phyloP scores from a whole-genome alignment of 108 stramenopile genomes.

The Cyclotella sp. region DNA sequence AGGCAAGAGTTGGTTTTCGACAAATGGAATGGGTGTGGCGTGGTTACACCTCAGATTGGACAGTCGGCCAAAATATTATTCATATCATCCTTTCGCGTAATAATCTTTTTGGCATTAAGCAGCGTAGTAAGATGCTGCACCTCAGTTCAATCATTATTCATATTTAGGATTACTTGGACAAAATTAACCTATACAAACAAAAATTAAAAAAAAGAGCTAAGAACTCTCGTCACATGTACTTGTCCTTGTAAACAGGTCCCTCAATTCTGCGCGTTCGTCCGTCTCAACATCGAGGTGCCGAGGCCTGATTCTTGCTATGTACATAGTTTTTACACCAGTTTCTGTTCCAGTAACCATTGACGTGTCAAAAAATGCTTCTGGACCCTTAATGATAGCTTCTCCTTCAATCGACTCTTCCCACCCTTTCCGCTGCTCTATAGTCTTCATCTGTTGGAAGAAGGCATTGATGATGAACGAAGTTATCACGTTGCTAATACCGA shows the following conservation, averaged over 20 bases:
- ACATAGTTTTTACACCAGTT: slow-evolving; percentile 46
- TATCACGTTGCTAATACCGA: slow-evolving; percentile 80
- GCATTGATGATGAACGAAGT: slow-evolving; percentile 80
- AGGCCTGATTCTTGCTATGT: slow-evolving; percentile 23
- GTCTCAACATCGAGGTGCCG: slow-evolving; percentile 29
- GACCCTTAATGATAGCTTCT: slow-evolving; percentile 60
- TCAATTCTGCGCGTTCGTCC: slow-evolving; percentile 25
- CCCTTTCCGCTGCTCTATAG: slow-evolving; percentile 30
- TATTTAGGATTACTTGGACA: background rate
- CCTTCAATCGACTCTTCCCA: slow-evolving; percentile 50
- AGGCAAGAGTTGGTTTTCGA: slow-evolving; percentile 76
- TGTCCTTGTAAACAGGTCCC: slow-evolving; percentile 17
- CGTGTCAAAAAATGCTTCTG: slow-evolving; percentile 57
- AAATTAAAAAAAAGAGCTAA: background rate
- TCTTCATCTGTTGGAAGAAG: slow-evolving; percentile 67
- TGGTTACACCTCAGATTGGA: slow-evolving; percentile 89
- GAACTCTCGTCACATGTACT: background rate
- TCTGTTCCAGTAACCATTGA: slow-evolving; percentile 64
- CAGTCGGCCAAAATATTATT: slow-evolving; percentile 84
- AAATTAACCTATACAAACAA: background rate
- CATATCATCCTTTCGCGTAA: slow-evolving; percentile 58
- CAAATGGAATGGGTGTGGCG: slow-evolving; percentile 79
- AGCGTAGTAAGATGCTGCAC: too few relatives aligned
- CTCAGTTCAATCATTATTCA: too few relatives aligned
- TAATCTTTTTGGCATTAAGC: background rate